These are phyloP conservation scores for Hypoxylon lienhwacheense DNA, from an alignment of 495 filamentous ascomycete genomes.

Conservation along the genomic window DNA sequence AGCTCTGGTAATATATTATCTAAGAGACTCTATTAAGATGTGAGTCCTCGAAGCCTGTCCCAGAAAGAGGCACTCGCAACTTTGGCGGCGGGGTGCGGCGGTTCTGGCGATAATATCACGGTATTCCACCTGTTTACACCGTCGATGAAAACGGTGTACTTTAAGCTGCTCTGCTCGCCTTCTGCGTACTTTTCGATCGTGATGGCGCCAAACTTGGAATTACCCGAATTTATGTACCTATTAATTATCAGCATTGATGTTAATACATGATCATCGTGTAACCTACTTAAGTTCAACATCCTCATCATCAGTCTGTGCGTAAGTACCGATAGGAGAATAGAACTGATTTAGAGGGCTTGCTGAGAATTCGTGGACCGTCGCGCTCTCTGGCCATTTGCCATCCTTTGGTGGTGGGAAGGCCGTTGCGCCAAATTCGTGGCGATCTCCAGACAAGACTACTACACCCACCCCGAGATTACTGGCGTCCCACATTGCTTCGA, in stretches of 20 bases:
- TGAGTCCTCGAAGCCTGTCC: slow-evolving; percentile 41
- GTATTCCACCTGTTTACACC: slow-evolving; percentile 76
- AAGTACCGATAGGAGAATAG: slow-evolving; percentile 83
- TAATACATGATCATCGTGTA: not conserved
- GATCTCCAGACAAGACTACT: slow-evolving; percentile 82
- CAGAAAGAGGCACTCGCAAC: slow-evolving; percentile 46
- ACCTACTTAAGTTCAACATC: slow-evolving; percentile 78
- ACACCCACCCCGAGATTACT: slow-evolving; percentile 72
- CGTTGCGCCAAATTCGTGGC: slow-evolving; percentile 94
- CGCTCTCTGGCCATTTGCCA: slow-evolving; percentile 56
- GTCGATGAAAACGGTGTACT: slow-evolving; percentile 82
- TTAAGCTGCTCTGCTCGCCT: slow-evolving; percentile 63
- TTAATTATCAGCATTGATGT: slow-evolving; percentile 8
- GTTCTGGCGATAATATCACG: slow-evolving; percentile 56
- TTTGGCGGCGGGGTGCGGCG: slow-evolving; percentile 17
- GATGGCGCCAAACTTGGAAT: slow-evolving; percentile 89
- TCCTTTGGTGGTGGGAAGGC: slow-evolving; percentile 73
- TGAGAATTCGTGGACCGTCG: slow-evolving; percentile 82
- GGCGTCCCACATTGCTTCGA: slow-evolving; percentile 89
- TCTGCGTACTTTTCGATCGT: slow-evolving; percentile 70
- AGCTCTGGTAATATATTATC: slow-evolving; percentile 8
- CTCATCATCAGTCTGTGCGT: slow-evolving; percentile 72
- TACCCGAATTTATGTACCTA: slow-evolving; percentile 81
- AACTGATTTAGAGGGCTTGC: slow-evolving; percentile 91
- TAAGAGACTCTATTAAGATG: not conserved